Evolutionary conservation across 208 protist genomes (phyloP).

Genomic region (Ichthyophonus hoferi): DNA sequence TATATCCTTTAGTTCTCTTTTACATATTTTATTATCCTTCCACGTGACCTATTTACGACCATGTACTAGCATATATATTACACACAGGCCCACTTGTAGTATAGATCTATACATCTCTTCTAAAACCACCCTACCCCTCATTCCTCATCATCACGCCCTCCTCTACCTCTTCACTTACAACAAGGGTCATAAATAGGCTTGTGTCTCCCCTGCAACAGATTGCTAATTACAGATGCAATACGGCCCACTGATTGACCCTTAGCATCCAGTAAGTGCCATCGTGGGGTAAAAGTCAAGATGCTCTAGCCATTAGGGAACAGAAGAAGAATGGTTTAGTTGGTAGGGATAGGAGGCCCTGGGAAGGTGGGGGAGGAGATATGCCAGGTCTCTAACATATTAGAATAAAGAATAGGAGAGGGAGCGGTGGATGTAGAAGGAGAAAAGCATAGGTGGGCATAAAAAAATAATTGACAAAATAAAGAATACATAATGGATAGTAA

Average conservation of each 20-base stretch:
- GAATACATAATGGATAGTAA: no score
- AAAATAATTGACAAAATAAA: no score
- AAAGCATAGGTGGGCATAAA: background rate
- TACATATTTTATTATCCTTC: no score
- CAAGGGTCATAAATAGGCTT: conserved; percentile 22
- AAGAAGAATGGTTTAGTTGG: background rate
- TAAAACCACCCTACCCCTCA: no score
- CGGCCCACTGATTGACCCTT: background rate
- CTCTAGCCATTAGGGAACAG: background rate
- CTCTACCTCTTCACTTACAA: no score
- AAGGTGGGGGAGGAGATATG: background rate
- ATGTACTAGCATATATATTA: no score
- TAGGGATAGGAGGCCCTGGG: background rate
- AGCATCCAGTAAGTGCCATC: conserved; percentile 16
- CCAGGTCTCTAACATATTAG: background rate
- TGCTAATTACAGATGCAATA: background rate
- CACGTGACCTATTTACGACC: no score
- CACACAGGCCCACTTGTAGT: no score
- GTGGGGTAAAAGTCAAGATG: background rate
- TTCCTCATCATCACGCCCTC: no score
- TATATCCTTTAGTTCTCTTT: no score
- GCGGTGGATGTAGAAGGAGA: background rate
- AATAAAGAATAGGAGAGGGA: background rate
- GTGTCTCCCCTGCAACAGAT: background rate
- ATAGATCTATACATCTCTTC: no score